These are phyloP conservation scores for Puccinia horiana DNA, from an alignment of 1,284 basidiomycete genomes.

Conservation along the genomic window DNA sequence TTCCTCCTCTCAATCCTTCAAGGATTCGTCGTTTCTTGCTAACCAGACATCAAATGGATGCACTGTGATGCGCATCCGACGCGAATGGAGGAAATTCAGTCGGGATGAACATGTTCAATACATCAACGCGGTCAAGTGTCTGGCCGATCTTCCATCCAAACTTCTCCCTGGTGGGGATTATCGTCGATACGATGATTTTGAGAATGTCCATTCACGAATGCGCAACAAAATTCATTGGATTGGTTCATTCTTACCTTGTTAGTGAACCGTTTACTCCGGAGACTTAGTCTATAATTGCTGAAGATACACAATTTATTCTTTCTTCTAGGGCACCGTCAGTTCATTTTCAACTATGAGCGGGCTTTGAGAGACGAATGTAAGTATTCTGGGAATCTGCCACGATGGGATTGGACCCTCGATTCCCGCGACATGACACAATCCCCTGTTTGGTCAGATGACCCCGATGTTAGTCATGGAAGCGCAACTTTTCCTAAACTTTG, in stretches of 20 bases:
- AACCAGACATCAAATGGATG: not conserved
- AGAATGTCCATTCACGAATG: constrained; percentile 45
- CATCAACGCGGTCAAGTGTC: constrained; percentile 40
- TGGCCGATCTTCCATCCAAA: constrained; percentile 27
- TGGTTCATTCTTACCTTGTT: constrained; percentile 36
- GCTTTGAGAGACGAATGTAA: constrained; percentile 28
- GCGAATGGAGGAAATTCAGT: constrained; percentile 38
- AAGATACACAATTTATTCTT: too few species aligned
- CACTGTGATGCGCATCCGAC: not conserved
- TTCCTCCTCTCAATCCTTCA: not conserved
- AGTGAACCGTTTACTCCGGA: not conserved
- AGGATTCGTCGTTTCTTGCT: not conserved
- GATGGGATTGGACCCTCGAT: constrained; percentile 49
- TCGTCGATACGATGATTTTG: constrained; percentile 44
- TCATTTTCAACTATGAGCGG: constrained; percentile 36
- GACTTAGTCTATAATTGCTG: too few species aligned
- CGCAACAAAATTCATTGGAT: constrained; percentile 45
- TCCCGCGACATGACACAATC: constrained; percentile 37
- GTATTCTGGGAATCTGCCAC: constrained; percentile 35
- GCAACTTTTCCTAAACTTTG: not conserved
- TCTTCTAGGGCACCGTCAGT: constrained; percentile 42
- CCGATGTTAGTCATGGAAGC: constrained; percentile 7
- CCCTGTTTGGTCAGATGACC: constrained; percentile 33
- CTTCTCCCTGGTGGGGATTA: constrained; percentile 30
- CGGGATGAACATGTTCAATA: constrained; percentile 22